Base-by-base conservation (phyloP, 345 rosid species). In the Citrus australasica region DNA sequence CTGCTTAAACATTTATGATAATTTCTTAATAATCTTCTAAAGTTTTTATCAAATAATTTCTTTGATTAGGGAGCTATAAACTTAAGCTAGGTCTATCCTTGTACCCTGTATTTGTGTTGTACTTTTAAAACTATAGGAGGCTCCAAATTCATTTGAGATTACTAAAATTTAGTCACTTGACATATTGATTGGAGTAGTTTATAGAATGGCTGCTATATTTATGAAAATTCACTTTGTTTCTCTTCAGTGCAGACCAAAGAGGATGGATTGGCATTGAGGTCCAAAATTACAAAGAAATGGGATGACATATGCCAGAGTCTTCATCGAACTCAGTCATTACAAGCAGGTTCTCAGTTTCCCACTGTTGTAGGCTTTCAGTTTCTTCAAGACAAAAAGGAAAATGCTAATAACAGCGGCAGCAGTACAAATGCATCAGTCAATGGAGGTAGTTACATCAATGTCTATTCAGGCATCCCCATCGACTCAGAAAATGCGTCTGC, bases 221-320 rank as follows among this genome's bases (percentile, higher is more conserved):
- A 75, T 75, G 84, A 82, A 77, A 85, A 82, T 85, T 81, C 59
- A 82, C 73, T 80, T 82, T 86, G 71, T 78, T 78, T 83, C 67
- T 78, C 83, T 84, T 84, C 90, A 87, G 92, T 87, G 92, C 98
- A 94, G 98, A 80, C 81, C 83, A 90, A 82, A 82, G 90, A 89
- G 82, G 90, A 86, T 77, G 83, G 84, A 79, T 30, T 76, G 79
- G 73, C 75, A 62, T 79, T 37, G 83, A 84, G 84, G 69, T 60
- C 81, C 30, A 84, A 78, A 67, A 61, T 82, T 67, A 68, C 84
- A 38, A 85, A 84, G 65, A 89, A 87, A 81, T 88, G 86, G 89
- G 88, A 86, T 42, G 76, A 67, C 69, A 76, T 81, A 64, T 87
- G 87, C 76, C 86, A 69, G 79, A 87, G 67, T 35, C 81, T 78